These are phyloP conservation scores for Lophiostoma macrostomum DNA, from an alignment of 495 filamentous ascomycete species.

Conservation along the genomic window DNA sequence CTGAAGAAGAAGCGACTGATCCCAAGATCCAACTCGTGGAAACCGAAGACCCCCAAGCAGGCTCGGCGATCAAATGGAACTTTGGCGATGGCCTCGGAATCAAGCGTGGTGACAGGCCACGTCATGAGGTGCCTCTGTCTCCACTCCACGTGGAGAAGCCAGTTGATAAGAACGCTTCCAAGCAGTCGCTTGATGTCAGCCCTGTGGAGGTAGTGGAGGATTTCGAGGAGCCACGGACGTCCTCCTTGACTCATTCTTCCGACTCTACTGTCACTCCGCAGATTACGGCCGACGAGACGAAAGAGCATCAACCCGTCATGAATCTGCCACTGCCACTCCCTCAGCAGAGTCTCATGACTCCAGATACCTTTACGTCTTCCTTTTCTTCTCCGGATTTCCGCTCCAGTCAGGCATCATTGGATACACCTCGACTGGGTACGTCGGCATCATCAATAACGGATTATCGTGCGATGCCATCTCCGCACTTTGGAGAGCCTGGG, in stretches of 20 bases:
- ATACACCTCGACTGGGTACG: conserved; percentile 66
- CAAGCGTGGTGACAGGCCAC: conserved; percentile 38
- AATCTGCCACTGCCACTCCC: conserved; percentile 35
- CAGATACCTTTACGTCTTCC: conserved; percentile 40
- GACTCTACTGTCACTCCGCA: conserved; percentile 57
- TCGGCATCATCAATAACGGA: conserved; percentile 69
- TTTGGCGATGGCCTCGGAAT: conserved; percentile 35
- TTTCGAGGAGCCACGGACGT: conserved; percentile 43
- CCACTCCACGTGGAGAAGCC: conserved; percentile 14
- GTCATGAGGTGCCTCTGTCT: conserved; percentile 18
- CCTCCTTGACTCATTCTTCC: conserved; percentile 48
- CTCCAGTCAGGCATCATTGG: conserved; percentile 48
- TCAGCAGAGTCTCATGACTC: conserved; percentile 37
- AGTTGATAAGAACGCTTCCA: conserved; percentile 5
- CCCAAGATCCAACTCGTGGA: conserved; percentile 49
- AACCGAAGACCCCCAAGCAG: conserved; percentile 33
- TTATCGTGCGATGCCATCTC: conserved; percentile 59
- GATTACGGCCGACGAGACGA: conserved; percentile 42
- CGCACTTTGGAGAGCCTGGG: conserved; percentile 60
- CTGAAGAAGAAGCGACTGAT: conserved; percentile 42
- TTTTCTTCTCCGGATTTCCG: conserved; percentile 51
- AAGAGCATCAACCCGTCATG: conserved; percentile 39
- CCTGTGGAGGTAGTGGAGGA: conserved; percentile 48
- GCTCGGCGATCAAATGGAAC: conserved; percentile 42
- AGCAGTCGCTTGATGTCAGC: conserved; percentile 20